A percentile compares a stretch with the other conserved stretches of the same genome.
Conservation (phyloP, 2,329 filamentous ascomycete genomes). For the Sporothrix schenckii region DNA sequence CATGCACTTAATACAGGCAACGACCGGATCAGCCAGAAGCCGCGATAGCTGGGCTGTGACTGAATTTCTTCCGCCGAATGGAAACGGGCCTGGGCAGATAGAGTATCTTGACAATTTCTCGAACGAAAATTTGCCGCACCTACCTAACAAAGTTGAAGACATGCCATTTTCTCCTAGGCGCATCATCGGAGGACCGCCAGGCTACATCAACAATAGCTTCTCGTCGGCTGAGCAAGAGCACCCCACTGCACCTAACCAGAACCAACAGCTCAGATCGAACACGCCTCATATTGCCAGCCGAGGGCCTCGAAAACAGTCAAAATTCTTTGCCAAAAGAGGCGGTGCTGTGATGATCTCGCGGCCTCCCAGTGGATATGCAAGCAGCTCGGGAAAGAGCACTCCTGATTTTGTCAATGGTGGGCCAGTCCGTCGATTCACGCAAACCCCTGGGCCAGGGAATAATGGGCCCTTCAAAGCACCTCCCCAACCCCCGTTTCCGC, state of each 20-base stretch:
- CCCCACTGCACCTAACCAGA: neutral
- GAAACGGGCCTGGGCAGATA: neutral
- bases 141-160: slow-evolving; percentile 32
- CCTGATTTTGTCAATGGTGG: slow-evolving; percentile 3
- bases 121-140: neutral
- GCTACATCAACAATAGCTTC: neutral
- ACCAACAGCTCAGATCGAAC: neutral
- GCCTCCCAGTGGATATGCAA: neutral
- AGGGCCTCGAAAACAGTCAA: slow-evolving; percentile 18
- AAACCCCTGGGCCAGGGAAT: neutral
- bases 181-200: neutral
- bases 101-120: neutral
- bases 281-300: slow-evolving; percentile 2
- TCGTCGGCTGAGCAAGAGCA: neutral
- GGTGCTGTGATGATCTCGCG: neutral
- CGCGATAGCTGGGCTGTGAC: slow-evolving; percentile 21
- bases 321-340: slow-evolving; percentile 17
- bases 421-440: neutral
- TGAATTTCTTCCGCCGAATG: neutral
- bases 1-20: neutral
- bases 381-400: slow-evolving; percentile 6
- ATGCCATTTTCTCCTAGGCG: slow-evolving; percentile 33
- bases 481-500: neutral
- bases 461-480: slow-evolving; percentile 12
- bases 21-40: neutral